These are phyloP conservation scores for Calonectria naviculata DNA, from an alignment of 2,329 filamentous ascomycete genomes.

Conservation along the genomic window DNA sequence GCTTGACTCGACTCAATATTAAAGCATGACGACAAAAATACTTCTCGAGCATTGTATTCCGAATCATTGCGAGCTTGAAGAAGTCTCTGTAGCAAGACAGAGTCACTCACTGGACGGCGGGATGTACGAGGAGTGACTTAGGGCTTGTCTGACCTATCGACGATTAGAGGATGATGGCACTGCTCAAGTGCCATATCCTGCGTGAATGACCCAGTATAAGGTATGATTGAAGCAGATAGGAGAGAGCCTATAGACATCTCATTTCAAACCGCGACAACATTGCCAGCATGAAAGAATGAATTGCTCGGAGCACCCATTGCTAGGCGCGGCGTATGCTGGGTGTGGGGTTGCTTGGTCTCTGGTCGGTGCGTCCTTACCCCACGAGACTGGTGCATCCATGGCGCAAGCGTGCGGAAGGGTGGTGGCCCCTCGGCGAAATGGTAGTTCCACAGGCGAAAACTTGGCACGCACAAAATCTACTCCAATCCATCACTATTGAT, in stretches of 20 bases:
- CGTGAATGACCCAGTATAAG: neutral
- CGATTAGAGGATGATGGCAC: neutral
- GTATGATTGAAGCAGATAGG: neutral
- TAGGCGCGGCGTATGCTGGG: neutral
- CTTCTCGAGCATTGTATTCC: neutral
- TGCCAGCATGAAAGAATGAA: neutral
- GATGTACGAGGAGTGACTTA: neutral
- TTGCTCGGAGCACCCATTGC: neutral
- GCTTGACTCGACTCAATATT: conserved; percentile 3
- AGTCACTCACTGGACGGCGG: neutral
- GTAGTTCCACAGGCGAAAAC: conserved; percentile 54
- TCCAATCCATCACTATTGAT: conserved; percentile 48
- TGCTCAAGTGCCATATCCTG: neutral
- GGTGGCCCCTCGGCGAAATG: conserved; percentile 47
- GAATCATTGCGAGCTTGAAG: neutral
- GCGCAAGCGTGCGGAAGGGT: conserved; percentile 26
- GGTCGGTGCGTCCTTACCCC: conserved; percentile 33
- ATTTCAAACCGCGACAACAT: neutral
- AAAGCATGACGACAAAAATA: neutral
- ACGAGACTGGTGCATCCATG: conserved; percentile 34
- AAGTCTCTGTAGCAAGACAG: neutral
- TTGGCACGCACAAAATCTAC: conserved; percentile 59
- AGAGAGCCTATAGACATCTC: neutral
- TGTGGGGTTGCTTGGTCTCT: conserved; percentile 12
- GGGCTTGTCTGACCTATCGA: conserved; percentile 1